These are phyloP conservation scores for Pseudogymnoascus sp. DNA, from an alignment of 2,329 filamentous ascomycete species.

Conservation along the genomic window DNA sequence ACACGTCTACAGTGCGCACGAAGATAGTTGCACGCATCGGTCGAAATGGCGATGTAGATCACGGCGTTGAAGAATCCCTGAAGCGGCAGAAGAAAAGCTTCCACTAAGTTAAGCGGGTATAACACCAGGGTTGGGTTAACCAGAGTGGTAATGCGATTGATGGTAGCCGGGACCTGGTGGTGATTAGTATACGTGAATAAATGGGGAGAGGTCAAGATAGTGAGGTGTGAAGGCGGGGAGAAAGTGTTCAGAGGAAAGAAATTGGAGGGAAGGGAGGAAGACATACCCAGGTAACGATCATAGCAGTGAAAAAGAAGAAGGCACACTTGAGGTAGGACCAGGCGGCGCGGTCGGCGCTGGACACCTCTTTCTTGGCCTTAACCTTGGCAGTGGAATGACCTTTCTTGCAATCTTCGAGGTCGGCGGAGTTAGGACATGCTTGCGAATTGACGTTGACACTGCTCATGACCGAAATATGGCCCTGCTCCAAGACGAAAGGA, in stretches of 20 bases:
- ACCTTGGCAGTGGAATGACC: slow-evolving; percentile 16
- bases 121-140: slow-evolving; percentile 45
- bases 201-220: background rate
- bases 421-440: background rate
- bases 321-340: slow-evolving; percentile 65
- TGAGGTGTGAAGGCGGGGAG: slow-evolving; percentile 28
- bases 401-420: slow-evolving; percentile 35
- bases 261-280: slow-evolving; percentile 63
- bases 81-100: slow-evolving; percentile 66
- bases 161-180: slow-evolving; percentile 53
- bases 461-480: slow-evolving; percentile 40
- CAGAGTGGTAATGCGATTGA: slow-evolving; percentile 67
- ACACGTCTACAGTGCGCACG: background rate
- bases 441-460: slow-evolving; percentile 47
- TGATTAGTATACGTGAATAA: slow-evolving; percentile 32
- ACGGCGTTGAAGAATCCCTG: slow-evolving; percentile 80
- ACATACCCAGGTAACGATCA: slow-evolving; percentile 62
- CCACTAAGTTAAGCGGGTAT: slow-evolving; percentile 58
- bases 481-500: background rate
- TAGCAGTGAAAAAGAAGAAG: slow-evolving; percentile 61
- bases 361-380: background rate
- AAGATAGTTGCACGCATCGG: background rate
- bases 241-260: slow-evolving; percentile 55
- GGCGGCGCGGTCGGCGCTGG: slow-evolving; percentile 48
- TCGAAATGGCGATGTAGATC: slow-evolving; percentile 64